Conservation (phyloP, 2,329 filamentous ascomycete species). For the Berkeleyomyces rouxiae region DNA sequence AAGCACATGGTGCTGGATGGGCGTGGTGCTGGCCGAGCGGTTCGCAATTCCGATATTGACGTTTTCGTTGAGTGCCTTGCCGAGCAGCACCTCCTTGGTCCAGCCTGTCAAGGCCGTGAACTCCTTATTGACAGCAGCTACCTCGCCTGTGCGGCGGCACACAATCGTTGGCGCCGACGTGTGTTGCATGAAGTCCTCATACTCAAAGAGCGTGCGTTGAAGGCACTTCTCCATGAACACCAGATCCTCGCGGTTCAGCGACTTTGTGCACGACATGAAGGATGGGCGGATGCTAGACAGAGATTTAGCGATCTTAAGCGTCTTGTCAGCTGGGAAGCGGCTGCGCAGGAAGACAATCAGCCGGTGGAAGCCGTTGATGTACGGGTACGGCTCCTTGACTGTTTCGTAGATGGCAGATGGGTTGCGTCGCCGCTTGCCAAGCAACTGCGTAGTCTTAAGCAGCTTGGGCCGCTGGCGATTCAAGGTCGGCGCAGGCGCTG, state of each 20-base stretch:
- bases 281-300: slow-evolving; percentile 81
- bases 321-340: slow-evolving; percentile 62
- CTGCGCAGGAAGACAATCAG: slow-evolving; percentile 65
- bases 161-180: slow-evolving; percentile 84
- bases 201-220: slow-evolving; percentile 80
- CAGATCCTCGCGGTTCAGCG: slow-evolving; percentile 73
- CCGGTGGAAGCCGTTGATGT: slow-evolving; percentile 78
- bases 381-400: slow-evolving; percentile 82
- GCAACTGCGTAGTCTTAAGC: slow-evolving; percentile 20
- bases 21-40: slow-evolving; percentile 33
- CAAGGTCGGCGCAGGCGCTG: slow-evolving; percentile 18
- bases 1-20: slow-evolving; percentile 25
- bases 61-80: slow-evolving; percentile 75
- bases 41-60: slow-evolving; percentile 50
- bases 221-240: slow-evolving; percentile 98
- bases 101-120: slow-evolving; percentile 93
- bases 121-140: slow-evolving; percentile 91
- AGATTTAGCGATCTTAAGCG: slow-evolving; percentile 68
- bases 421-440: slow-evolving; percentile 49
- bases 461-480: slow-evolving; percentile 28
- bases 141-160: slow-evolving; percentile 78
- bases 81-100: slow-evolving; percentile 76
- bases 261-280: slow-evolving; percentile 80
- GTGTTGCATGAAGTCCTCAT: slow-evolving; percentile 80
- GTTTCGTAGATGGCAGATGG: slow-evolving; percentile 75